Percentiles rank a stretch among this genome's conserved stretches.
phyloP scores from a whole-genome alignment of 305 asterid species.

The Fraxinus latifolia region DNA sequence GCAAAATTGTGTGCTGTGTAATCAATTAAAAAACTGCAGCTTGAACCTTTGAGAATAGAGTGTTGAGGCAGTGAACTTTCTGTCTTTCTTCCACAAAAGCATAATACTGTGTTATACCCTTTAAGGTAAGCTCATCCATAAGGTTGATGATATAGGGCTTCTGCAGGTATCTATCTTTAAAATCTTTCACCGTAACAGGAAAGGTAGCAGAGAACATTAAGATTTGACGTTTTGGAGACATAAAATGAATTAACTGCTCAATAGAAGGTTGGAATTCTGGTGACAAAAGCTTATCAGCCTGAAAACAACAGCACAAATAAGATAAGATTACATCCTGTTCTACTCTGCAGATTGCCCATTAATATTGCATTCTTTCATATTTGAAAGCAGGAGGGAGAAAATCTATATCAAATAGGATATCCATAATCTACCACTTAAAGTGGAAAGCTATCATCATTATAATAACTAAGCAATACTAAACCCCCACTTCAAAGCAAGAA shows the following conservation, averaged over 20 bases:
- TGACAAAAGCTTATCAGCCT: slow-evolving; percentile 95
- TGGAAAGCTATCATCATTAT: slow-evolving; percentile 5
- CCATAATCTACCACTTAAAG: slow-evolving; percentile 14
- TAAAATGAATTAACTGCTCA: slow-evolving; percentile 66
- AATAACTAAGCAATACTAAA: not conserved
- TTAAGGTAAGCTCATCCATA: slow-evolving; percentile 95
- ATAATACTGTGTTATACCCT: slow-evolving; percentile 92
- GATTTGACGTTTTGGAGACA: slow-evolving; percentile 68
- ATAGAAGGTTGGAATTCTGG: slow-evolving; percentile 96
- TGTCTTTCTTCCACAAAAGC: slow-evolving; percentile 98
- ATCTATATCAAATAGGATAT: slow-evolving; percentile 6
- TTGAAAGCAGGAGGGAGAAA: slow-evolving; percentile 16
- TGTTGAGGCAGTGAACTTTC: slow-evolving; percentile 90
- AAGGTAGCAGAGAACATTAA: slow-evolving; percentile 95
- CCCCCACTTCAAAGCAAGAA: not conserved
- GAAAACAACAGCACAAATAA: slow-evolving; percentile 30
- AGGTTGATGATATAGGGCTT: slow-evolving; percentile 83
- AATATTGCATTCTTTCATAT: slow-evolving; percentile 16
- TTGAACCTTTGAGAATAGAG: slow-evolving; percentile 85
- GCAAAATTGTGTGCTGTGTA: slow-evolving; percentile 13
- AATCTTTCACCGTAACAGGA: slow-evolving; percentile 88
- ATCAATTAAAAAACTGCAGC: not conserved
- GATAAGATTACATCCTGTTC: slow-evolving; percentile 12
- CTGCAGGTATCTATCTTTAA: slow-evolving; percentile 70
- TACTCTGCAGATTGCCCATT: not conserved